A percentile compares a stretch with the other conserved stretches of the same genome.
Conservation (phyloP, 768 basidiomycete genomes). For the Pisolithus tinctorius region DNA sequence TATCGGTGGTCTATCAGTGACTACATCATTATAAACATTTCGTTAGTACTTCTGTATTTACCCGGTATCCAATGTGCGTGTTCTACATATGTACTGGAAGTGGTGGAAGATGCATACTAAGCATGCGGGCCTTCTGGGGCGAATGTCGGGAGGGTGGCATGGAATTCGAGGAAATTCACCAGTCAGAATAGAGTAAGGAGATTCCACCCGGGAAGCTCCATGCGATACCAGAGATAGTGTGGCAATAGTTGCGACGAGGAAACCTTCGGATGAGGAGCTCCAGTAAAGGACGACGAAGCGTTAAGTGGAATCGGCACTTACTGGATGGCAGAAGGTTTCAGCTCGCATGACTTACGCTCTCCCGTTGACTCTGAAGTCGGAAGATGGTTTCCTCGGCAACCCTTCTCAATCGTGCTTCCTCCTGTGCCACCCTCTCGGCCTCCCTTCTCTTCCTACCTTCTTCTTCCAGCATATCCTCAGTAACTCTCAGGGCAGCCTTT, state of each 20-base stretch:
- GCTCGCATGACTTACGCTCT: slow-evolving; percentile 1
- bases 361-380: slow-evolving; percentile 25
- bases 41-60: neutral
- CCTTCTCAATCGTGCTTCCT: slow-evolving; percentile 41
- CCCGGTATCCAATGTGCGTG: neutral
- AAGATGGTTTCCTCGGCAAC: slow-evolving; percentile 46
- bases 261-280: too few species aligned
- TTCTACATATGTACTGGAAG: neutral
- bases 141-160: neutral
- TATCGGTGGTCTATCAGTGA: too few species aligned
- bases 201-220: neutral
- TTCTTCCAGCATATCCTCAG: slow-evolving; percentile 55
- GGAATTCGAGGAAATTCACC: neutral
- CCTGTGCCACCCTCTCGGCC: slow-evolving; percentile 45
- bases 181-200: neutral
- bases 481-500: slow-evolving; percentile 45
- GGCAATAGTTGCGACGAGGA: too few species aligned
- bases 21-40: too few species aligned
- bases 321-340: neutral
- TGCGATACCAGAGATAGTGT: too few species aligned
- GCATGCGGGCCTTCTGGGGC: neutral
- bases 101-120: neutral
- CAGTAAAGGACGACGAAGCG: neutral
- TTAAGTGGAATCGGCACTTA: neutral
- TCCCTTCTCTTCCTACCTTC: slow-evolving; percentile 53